These are phyloP conservation scores for Rehmannia glutinosa DNA, from an alignment of 257 asterid genomes.

Conservation along the genomic window DNA sequence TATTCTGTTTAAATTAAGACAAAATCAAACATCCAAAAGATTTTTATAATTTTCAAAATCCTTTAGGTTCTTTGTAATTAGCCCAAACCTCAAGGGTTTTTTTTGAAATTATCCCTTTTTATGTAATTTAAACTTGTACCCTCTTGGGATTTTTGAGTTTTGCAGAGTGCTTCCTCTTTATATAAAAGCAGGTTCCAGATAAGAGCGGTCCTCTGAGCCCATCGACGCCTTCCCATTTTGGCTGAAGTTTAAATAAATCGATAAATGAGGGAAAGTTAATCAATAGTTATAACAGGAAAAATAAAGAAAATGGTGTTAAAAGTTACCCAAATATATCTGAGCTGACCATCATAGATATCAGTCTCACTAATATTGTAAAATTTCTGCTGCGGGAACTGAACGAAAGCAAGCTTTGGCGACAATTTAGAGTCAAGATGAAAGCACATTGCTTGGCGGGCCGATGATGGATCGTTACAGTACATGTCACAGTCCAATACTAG, in stretches of 20 bases:
- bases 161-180: constrained; percentile 55
- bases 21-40: too few relatives aligned
- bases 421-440: constrained; percentile 43
- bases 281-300: not conserved
- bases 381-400: constrained; percentile 69
- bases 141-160: constrained; percentile 16
- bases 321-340: constrained; percentile 35
- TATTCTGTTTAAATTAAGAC: too few relatives aligned
- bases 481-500: constrained; percentile 48
- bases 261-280: not conserved
- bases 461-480: constrained; percentile 45
- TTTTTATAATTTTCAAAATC: too few relatives aligned
- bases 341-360: constrained; percentile 52
- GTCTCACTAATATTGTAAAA: constrained; percentile 41
- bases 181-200: constrained; percentile 43
- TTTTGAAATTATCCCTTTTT: too few relatives aligned
- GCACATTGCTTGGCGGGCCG: constrained; percentile 59
- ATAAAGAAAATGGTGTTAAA: not conserved
- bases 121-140: too few relatives aligned
- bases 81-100: too few relatives aligned
- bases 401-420: constrained; percentile 46
- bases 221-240: constrained; percentile 43
- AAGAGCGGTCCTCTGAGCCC: constrained; percentile 50
- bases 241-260: constrained; percentile 26
- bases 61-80: too few relatives aligned